Evolutionary conservation across 768 basidiomycete genomes (phyloP), one percentile per base, ranked within the genome.

Genomic region (Roridomyces roridus): DNA sequence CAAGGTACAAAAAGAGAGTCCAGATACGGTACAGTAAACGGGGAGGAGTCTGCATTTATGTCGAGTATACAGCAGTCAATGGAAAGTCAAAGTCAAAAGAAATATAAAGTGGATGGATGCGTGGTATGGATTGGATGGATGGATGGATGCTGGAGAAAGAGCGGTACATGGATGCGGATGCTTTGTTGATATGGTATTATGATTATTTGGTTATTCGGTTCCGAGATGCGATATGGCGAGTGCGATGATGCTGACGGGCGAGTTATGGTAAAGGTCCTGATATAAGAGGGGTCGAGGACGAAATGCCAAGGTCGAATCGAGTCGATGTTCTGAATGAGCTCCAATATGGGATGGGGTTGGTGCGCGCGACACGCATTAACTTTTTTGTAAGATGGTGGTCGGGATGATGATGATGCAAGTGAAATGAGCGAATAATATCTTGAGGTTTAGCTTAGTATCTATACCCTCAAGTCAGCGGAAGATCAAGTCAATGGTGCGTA

Each of bases 401-500:
- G 20, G 31, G 26, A 49, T 17, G 55, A 51, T 36, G 51, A 54
- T 39, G 52, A 54, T 44, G 40, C 26, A 46, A 51, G 21, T 46
- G 47, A 46, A 56, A 57, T 59, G 29, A 47, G 36, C 51, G 58
- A 53, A 55, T 55, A 46, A 55, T 56, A 50, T 59, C 46, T 42
- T 52, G 37, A 31, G 29, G 37, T 46, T 60, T 36, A 57, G 36
- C 41, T 44, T 58, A 46, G 46, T 25, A 34, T 24, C 24, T 47
- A 25, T 29, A 36, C 43, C n/a, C n/a, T 5, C 11, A 6, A 26
- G 11, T 18, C 6, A 35, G 7, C 35, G 10, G 21, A 26, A 49
- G n/a, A n/a, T n/a, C n/a, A n/a, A n/a, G n/a, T n/a, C n/a, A n/a
- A n/a, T n/a, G n/a, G n/a, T n/a, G n/a, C n/a, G n/a, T n/a, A n/a